A percentile compares a stretch with the other conserved stretches of the same genome.
phyloP scores from a whole-genome alignment of 352 stramenopile species.

The Pythium monospermum region DNA sequence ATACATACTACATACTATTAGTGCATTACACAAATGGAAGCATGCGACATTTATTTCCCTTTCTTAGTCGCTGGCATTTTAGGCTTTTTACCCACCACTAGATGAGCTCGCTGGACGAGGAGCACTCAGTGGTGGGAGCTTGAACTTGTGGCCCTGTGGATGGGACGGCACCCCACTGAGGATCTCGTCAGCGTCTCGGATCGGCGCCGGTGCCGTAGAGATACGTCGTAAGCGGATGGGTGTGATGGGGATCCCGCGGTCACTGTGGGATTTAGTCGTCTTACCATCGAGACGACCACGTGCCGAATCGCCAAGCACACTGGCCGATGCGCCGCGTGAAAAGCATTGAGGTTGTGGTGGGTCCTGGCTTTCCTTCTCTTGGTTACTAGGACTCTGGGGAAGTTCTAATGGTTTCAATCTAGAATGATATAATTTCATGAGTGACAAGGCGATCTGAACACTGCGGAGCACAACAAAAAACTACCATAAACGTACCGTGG shows the following conservation, averaged over 20 bases:
- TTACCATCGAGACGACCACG: conserved; percentile 16
- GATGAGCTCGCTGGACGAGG: conserved; percentile 12
- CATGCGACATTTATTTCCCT: too few species aligned
- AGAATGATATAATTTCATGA: not conserved
- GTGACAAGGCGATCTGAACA: not conserved
- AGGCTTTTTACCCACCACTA: too few species aligned
- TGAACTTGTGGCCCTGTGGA: conserved; percentile 28
- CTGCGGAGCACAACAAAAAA: too few species aligned
- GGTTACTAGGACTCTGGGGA: conserved; percentile 15
- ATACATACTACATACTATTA: too few species aligned
- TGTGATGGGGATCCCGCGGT: conserved; percentile 27
- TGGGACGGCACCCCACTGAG: not conserved
- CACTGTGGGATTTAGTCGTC: conserved; percentile 9
- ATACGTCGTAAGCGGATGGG: conserved; percentile 36
- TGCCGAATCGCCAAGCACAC: conserved; percentile 11
- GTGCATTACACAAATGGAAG: too few species aligned
- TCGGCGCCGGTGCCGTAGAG: conserved; percentile 32
- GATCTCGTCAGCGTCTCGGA: conserved; percentile 18
- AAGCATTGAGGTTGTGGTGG: conserved; percentile 9
- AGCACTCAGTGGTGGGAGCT: conserved; percentile 44
- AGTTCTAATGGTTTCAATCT: conserved; percentile 41
- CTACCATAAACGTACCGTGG: not conserved
- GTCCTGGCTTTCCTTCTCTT: conserved; percentile 7
- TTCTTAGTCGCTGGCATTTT: too few species aligned
- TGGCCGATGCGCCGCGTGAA: conserved; percentile 19